Evolutionary conservation across 768 basidiomycete species (phyloP).

Genomic region (Hypsizygus marmoreus): DNA sequence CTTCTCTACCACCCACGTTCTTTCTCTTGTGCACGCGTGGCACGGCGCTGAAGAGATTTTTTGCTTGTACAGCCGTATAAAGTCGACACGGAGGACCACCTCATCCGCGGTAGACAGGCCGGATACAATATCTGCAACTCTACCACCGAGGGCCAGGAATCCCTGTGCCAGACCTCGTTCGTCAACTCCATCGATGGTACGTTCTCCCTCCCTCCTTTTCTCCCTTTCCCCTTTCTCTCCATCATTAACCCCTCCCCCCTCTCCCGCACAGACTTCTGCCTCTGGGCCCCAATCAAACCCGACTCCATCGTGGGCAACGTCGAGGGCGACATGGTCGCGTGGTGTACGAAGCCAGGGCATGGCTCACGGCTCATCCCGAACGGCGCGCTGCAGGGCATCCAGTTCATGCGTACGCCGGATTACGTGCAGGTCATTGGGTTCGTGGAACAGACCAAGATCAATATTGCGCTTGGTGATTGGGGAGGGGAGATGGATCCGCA

Average conservation of each 20-base stretch:
- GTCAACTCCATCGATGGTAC: conserved; percentile 53
- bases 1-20: neutral
- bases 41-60: neutral
- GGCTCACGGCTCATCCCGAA: conserved; percentile 77
- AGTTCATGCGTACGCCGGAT: conserved; percentile 58
- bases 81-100: conserved; percentile 29
- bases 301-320: conserved; percentile 62
- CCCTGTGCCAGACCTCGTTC: conserved; percentile 55
- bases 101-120: conserved; percentile 49
- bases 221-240: conserved; percentile 5
- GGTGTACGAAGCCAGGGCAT: conserved; percentile 70
- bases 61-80: conserved; percentile 26
- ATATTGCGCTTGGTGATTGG: conserved; percentile 52
- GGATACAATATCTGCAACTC: conserved; percentile 67
- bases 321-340: conserved; percentile 74
- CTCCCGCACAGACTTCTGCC: conserved; percentile 58
- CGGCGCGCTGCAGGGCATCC: conserved; percentile 64
- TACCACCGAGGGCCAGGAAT: conserved; percentile 51
- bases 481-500: conserved; percentile 83
- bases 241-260: conserved; percentile 9
- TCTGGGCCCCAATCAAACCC: conserved; percentile 59
- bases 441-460: conserved; percentile 60
- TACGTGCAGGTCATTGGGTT: conserved; percentile 66
- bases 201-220: conserved; percentile 2
- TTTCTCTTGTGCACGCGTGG: neutral